phyloP scores from a whole-genome alignment of 129 eudicot genomes.

The Flaveria brownii region DNA sequence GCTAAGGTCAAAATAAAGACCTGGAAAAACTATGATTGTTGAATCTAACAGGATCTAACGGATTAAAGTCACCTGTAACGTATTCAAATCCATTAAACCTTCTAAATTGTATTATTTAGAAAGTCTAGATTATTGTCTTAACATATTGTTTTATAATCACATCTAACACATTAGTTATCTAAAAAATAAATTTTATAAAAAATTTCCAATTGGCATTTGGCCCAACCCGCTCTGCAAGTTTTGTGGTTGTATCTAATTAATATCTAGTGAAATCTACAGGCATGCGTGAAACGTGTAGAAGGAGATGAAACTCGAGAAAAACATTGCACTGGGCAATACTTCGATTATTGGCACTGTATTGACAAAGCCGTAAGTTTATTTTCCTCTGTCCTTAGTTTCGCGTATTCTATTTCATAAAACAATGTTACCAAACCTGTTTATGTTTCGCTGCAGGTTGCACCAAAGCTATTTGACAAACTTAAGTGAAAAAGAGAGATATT shows the following conservation, averaged over 20 bases:
- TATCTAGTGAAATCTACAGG: conserved; percentile 31
- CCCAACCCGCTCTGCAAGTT: not conserved
- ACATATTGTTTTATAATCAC: not conserved
- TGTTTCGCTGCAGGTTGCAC: conserved; percentile 41
- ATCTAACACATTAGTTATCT: not conserved
- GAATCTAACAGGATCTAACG: not conserved
- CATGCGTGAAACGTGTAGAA: conserved; percentile 61
- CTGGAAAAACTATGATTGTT: too few relatives aligned
- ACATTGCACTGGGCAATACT: conserved; percentile 78
- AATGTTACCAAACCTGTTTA: not conserved
- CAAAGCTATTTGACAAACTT: conserved; percentile 44
- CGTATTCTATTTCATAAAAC: not conserved
- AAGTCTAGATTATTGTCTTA: not conserved
- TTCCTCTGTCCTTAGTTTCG: not conserved
- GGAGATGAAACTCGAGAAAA: conserved; percentile 60
- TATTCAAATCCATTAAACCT: not conserved
- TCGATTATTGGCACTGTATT: conserved; percentile 68
- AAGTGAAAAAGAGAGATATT: conserved; percentile 30
- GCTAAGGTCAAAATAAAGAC: too few relatives aligned
- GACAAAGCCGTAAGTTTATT: conserved; percentile 59
- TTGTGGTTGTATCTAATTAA: not conserved
- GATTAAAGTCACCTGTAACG: not conserved
- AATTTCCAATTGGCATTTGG: not conserved
- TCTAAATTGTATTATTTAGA: not conserved
- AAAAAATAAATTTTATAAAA: not conserved